phyloP scores from a whole-genome alignment of 1,139 yeast species.

The Zygosaccharomyces sapae region DNA sequence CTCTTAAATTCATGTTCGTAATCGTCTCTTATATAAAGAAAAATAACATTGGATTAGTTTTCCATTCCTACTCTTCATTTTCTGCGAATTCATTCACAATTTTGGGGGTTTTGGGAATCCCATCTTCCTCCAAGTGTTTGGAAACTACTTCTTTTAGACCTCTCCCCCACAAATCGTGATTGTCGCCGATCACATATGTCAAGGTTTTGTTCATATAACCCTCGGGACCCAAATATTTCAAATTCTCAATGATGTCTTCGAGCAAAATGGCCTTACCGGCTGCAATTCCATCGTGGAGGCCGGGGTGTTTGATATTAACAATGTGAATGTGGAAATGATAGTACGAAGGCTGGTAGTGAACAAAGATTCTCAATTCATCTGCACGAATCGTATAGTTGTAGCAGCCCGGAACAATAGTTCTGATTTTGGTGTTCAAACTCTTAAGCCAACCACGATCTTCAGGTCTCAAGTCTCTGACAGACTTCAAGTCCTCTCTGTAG shows the following conservation, averaged over 20 bases:
- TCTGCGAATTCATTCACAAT: conserved; percentile 11
- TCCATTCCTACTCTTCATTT: background rate
- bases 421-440: conserved; percentile 44
- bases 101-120: conserved; percentile 27
- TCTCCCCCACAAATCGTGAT: conserved; percentile 67
- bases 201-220: conserved; percentile 49
- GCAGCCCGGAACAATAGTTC: conserved; percentile 44
- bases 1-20: background rate
- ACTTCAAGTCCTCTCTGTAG: conserved; percentile 62
- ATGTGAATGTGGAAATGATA: conserved; percentile 92
- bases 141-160: conserved; percentile 30
- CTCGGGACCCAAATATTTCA: conserved; percentile 48
- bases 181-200: conserved; percentile 65
- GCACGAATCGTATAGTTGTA: conserved; percentile 39
- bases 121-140: conserved; percentile 28
- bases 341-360: conserved; percentile 94
- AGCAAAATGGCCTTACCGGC: conserved; percentile 79
- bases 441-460: conserved; percentile 56
- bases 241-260: conserved; percentile 75
- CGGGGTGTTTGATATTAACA: conserved; percentile 71
- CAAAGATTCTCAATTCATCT: conserved; percentile 61
- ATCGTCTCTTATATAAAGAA: background rate
- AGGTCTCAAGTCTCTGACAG: conserved; percentile 68
- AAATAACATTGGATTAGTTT: too few relatives aligned
- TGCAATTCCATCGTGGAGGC: conserved; percentile 65